Evolutionary conservation across 202 grass and related monocot genomes (phyloP).

Genomic region (Digitaria exilis): DNA sequence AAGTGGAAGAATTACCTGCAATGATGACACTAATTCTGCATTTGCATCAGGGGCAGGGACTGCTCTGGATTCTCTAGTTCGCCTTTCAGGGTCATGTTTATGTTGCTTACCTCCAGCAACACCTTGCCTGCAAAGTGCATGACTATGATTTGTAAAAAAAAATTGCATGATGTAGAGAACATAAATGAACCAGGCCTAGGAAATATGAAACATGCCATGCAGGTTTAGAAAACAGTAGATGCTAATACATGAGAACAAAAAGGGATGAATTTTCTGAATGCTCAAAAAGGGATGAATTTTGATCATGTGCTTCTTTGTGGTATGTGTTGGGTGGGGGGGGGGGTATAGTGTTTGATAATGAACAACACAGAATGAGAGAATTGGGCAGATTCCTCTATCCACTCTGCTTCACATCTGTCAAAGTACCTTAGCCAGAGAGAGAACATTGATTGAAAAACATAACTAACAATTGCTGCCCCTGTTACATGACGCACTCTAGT

Average conservation of each 20-base stretch:
- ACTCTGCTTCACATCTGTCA: not conserved
- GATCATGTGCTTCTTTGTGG: too few species aligned
- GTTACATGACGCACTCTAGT: constrained; percentile 8
- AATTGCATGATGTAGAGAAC: constrained; percentile 12
- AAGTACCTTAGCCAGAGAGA: not conserved
- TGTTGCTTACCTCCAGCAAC: constrained; percentile 65
- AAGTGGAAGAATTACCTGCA: constrained; percentile 69
- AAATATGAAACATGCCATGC: not conserved
- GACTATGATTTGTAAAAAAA: not conserved
- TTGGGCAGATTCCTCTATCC: not conserved
- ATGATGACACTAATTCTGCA: constrained; percentile 87
- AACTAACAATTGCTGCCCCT: not conserved
- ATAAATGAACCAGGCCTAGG: not conserved
- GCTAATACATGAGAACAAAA: not conserved
- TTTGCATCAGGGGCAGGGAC: constrained; percentile 97
- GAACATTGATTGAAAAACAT: not conserved
- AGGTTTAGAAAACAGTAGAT: not conserved
- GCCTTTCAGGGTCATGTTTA: constrained; percentile 63
- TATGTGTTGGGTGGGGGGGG: too few species aligned
- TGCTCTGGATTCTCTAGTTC: constrained; percentile 76
- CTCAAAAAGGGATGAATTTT: not conserved
- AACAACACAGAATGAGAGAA: constrained; percentile 14
- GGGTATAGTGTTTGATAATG: not conserved
- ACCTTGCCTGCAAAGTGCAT: constrained; percentile 59
- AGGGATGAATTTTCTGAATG: too few species aligned